Percentiles rank a stretch among this genome's conserved stretches.
Evolutionary conservation across 805 yeast species (phyloP).

Genomic region (Candida vaughaniae): DNA sequence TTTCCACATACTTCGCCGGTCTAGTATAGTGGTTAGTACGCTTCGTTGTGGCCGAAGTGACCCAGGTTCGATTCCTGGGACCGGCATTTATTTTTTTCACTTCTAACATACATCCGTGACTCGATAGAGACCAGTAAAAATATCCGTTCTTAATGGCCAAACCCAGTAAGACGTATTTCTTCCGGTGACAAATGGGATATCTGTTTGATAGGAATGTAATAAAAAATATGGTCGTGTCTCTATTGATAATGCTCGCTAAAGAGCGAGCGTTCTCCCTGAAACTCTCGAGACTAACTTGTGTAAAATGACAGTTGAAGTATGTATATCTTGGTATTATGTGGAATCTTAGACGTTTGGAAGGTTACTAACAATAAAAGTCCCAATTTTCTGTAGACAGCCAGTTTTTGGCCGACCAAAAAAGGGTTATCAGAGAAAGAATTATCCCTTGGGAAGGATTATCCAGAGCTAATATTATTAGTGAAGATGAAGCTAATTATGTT

Average conservation of each 20-base stretch:
- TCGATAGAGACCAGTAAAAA: too few species aligned
- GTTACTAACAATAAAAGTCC: too few species aligned
- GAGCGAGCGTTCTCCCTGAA: constrained; percentile 9
- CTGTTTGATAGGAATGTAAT: too few species aligned
- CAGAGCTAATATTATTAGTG: constrained; percentile 64
- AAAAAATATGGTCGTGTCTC: too few species aligned
- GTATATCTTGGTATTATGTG: too few species aligned
- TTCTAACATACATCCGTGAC: too few species aligned
- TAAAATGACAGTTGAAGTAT: constrained; percentile 9
- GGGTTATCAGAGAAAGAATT: constrained; percentile 71
- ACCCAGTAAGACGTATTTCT: too few species aligned
- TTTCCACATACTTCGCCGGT: too few species aligned
- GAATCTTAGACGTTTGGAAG: too few species aligned
- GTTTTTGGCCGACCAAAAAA: constrained; percentile 61
- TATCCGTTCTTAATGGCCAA: too few species aligned
- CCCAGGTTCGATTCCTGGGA: constrained; percentile 55
- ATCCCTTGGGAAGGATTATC: constrained; percentile 92
- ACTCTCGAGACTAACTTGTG: background rate
- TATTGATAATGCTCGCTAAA: constrained; percentile 1
- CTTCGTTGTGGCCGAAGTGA: constrained; percentile 50
- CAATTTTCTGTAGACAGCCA: constrained; percentile 56
- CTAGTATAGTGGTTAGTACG: constrained; percentile 52
- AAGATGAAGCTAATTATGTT: constrained; percentile 64
- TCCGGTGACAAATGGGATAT: too few species aligned
- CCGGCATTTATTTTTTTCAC: constrained; percentile 39